phyloP scores from a whole-genome alignment of 176 grass and related monocot genomes.

The Carex parvula region DNA sequence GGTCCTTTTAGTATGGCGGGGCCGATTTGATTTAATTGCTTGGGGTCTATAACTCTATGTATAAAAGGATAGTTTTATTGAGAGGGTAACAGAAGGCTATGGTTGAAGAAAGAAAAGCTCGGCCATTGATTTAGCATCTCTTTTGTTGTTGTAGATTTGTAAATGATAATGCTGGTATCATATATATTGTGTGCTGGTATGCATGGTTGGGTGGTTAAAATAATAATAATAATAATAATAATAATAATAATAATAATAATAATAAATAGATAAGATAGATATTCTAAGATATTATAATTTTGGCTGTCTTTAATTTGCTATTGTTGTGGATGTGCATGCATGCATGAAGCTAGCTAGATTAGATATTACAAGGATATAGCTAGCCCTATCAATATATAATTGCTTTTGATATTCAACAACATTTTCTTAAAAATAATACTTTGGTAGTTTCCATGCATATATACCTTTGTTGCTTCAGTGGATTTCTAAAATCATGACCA shows the following conservation, averaged over 20 bases:
- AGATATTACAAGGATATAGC: neutral
- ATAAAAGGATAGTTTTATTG: neutral
- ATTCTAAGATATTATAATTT: neutral
- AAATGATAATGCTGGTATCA: constrained; percentile 3
- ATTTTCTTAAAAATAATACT: neutral
- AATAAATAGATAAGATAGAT: constrained; percentile 11
- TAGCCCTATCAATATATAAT: neutral
- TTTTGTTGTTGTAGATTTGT: constrained; percentile 17
- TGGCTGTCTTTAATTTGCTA: neutral
- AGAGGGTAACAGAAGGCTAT: constrained; percentile 7
- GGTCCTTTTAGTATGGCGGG: neutral
- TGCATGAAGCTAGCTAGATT: neutral
- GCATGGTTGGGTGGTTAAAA: neutral
- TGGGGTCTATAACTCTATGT: constrained; percentile 15
- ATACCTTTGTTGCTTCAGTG: neutral
- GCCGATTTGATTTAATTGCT: constrained; percentile 12
- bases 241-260: too few species aligned
- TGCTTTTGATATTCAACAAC: neutral
- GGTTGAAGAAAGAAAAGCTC: neutral
- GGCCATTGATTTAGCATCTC: constrained; percentile 19
- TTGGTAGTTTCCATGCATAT: neutral
- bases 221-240: too few species aligned
- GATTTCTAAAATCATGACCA: neutral
- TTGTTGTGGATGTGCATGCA: neutral
- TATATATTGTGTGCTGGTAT: neutral